These are phyloP conservation scores for Cytidiella melzeri DNA, from an alignment of 768 basidiomycete genomes.

Conservation along the genomic window DNA sequence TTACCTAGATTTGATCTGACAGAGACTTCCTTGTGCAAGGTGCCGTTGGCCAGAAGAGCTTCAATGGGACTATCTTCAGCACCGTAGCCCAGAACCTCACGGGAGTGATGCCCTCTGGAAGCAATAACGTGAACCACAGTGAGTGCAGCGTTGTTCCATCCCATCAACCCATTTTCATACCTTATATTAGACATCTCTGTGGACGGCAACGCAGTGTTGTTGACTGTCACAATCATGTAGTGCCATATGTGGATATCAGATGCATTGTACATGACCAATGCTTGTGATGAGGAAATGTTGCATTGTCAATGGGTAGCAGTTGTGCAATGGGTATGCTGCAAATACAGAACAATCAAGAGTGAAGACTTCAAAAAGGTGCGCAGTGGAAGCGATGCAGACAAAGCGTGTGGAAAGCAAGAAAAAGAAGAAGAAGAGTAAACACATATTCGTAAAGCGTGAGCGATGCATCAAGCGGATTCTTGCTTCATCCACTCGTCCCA, in stretches of 20 bases:
- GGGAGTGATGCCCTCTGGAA: conserved; percentile 49
- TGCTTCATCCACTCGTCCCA: conserved; percentile 24
- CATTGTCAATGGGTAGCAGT: neutral
- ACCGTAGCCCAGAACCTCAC: conserved; percentile 42
- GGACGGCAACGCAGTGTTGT: conserved; percentile 49
- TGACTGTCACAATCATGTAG: conserved; percentile 43
- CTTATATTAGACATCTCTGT: conserved; percentile 43
- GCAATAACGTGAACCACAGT: conserved; percentile 50
- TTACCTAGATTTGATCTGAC: neutral
- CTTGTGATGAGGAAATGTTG: neutral
- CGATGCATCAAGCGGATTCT: neutral
- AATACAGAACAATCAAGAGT: neutral
- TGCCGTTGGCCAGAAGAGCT: conserved; percentile 34
- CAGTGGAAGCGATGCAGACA: neutral
- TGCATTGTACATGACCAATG: no score
- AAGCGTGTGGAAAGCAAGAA: neutral
- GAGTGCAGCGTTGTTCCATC: no score
- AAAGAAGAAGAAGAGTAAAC: neutral
- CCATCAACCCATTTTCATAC: neutral
- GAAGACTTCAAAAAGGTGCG: neutral
- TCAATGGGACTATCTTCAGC: conserved; percentile 39
- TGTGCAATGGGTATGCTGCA: neutral
- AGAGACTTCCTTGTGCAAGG: conserved; percentile 34
- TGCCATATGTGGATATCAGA: neutral
- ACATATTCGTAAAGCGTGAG: neutral